Evolutionary conservation across 2,329 filamentous ascomycete genomes (phyloP), one percentile per base, ranked within the genome.

Genomic region (Nemania sp.): DNA sequence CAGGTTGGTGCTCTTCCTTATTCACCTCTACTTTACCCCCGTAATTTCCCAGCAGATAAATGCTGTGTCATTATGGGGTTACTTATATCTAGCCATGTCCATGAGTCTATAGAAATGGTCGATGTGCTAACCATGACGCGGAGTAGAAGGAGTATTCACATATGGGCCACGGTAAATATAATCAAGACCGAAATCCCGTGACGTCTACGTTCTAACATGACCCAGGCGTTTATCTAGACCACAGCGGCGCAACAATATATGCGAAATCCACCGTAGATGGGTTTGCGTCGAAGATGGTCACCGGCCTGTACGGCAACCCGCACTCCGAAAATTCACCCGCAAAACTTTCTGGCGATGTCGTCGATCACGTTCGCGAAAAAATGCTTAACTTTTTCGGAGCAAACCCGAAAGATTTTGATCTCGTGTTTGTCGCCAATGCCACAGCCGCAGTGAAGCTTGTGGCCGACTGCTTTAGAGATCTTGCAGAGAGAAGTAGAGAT

Each of bases 371-470:
- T 7, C 79, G 86, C 13, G 75, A 79, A 58, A 79, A 80, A 58
- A 77, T 84, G 17, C 78, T 88, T 12, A 70, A 72, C 3, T 87
- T 87, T 71, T 81, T 88, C 62, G 82, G 83, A 45, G 86, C 86
- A 17, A 79, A 83, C 65, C 81, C 85, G 2, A 76, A 78, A 39
- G 77, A 87, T 53, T 88, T 84, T 67, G 84, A 87, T 66, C 77
- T 88, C 11, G 77, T 97, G 1, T 98, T 98, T 72, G 91, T 96
- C 25, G 87, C 92, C 37, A 98, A 98, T 75, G 90, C 94, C 18
- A 98, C 94, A 0, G 92, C 93, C 2, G 93, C 88, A 6, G 89
- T 97, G 69, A 98, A 97, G 75, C 78, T 97, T 18, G 72, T 74
- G 13, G 81, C 79, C 45, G 86, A 87, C 49, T 79, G 78, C 35